Evolutionary conservation across 768 basidiomycete species (phyloP).

Genomic region (Leucogyrophana mollusca): DNA sequence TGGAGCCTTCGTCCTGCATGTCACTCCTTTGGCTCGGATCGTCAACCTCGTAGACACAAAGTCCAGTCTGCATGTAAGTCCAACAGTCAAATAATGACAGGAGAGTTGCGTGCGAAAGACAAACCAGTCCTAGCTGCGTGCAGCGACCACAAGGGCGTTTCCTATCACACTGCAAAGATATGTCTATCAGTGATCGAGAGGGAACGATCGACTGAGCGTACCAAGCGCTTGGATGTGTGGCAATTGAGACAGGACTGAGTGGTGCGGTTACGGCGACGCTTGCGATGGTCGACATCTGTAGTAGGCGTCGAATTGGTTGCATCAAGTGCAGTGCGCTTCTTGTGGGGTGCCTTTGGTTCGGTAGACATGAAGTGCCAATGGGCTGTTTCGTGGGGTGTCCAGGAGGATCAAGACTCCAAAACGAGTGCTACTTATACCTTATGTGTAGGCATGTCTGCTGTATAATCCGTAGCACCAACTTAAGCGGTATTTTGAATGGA

Average conservation of each 20-base stretch:
- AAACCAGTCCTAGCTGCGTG: constrained; percentile 38
- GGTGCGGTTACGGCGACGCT: constrained; percentile 66
- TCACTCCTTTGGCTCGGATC: constrained; percentile 59
- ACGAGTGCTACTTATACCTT: no score
- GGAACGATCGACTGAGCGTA: constrained; percentile 23
- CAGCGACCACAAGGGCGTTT: constrained; percentile 48
- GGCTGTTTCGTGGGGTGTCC: constrained; percentile 2
- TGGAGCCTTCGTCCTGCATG: constrained; percentile 58
- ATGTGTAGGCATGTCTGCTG: constrained; percentile 27
- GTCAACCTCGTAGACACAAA: constrained; percentile 85
- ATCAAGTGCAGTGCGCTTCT: constrained; percentile 27
- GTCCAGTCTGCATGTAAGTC: constrained; percentile 53
- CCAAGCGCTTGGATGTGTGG: constrained; percentile 74
- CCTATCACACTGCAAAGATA: constrained; percentile 40
- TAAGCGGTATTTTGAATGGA: constrained; percentile 18
- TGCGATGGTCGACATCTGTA: constrained; percentile 54
- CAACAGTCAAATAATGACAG: constrained; percentile 13
- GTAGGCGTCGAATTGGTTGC: constrained; percentile 25
- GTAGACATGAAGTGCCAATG: constrained; percentile 21
- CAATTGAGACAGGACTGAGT: constrained; percentile 76
- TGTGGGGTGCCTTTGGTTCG: constrained; percentile 23
- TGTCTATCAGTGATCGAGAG: neutral
- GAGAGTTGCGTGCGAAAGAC: constrained; percentile 24
- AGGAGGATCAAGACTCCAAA: constrained; percentile 4
- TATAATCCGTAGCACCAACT: constrained; percentile 10